Evolutionary conservation across 345 rosid genomes (phyloP).

Genomic region (Gossypium herbaceum): DNA sequence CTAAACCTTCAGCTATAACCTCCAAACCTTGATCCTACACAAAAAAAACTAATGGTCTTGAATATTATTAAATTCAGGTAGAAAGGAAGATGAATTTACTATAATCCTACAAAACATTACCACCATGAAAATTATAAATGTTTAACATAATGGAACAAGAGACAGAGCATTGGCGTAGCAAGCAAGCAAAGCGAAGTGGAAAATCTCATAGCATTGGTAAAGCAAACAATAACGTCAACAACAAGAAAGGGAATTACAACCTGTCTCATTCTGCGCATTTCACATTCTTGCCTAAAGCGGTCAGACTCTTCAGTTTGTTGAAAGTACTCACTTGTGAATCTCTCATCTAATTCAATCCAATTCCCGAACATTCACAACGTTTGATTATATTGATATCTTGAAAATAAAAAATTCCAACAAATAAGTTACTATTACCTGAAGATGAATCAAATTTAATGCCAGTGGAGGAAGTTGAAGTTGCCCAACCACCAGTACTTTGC

Average conservation of each 20-base stretch:
- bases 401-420: neutral
- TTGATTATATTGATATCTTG: neutral
- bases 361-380: neutral
- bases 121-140: neutral
- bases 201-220: neutral
- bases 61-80: neutral
- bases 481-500: conserved; percentile 37
- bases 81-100: neutral
- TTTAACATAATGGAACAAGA: neutral
- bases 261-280: conserved; percentile 57
- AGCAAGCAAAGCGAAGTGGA: neutral
- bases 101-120: neutral
- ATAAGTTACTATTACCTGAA: conserved; percentile 24
- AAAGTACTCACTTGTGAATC: conserved; percentile 47
- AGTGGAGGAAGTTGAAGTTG: conserved; percentile 35
- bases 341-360: conserved; percentile 30
- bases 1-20: conserved; percentile 65
- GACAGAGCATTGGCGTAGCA: neutral
- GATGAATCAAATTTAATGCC: conserved; percentile 51
- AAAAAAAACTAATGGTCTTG: neutral
- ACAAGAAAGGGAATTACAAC: conserved; percentile 18
- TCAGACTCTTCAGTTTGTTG: conserved; percentile 52
- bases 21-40: conserved; percentile 65
- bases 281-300: conserved; percentile 54
- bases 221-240: neutral